These are phyloP conservation scores for Artemisia argyi DNA, from an alignment of 129 eudicot genomes.

Conservation along the genomic window DNA sequence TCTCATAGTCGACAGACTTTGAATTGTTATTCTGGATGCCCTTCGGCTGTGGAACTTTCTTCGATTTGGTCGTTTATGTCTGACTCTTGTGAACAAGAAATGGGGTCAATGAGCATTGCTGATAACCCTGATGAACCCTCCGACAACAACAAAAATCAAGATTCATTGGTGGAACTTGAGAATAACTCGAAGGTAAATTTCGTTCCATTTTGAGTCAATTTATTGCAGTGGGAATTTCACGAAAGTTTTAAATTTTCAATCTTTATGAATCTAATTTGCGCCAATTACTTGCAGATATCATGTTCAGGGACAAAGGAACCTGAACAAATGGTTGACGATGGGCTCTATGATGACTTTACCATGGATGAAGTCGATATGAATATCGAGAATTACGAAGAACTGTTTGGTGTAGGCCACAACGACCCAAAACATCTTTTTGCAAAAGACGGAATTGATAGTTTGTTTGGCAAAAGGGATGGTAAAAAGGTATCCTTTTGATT, in stretches of 20 bases:
- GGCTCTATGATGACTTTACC: slow-evolving; percentile 56
- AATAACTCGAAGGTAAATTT: background rate
- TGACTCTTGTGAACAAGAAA: slow-evolving; percentile 60
- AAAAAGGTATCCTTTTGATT: slow-evolving; percentile 25
- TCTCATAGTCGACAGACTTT: slow-evolving; percentile 69
- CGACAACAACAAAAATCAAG: slow-evolving; percentile 31
- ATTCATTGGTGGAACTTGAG: slow-evolving; percentile 29
- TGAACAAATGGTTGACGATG: slow-evolving; percentile 47
- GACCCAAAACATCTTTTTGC: slow-evolving; percentile 71
- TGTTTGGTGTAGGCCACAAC: slow-evolving; percentile 66
- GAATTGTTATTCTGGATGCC: slow-evolving; percentile 81
- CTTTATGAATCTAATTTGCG: background rate
- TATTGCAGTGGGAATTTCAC: background rate
- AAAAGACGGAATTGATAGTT: slow-evolving; percentile 69
- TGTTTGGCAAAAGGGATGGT: slow-evolving; percentile 51
- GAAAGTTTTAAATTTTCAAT: slow-evolving; percentile 13
- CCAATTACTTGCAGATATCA: slow-evolving; percentile 39
- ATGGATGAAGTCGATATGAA: slow-evolving; percentile 82
- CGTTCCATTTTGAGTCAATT: slow-evolving; percentile 5
- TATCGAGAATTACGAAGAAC: slow-evolving; percentile 79
- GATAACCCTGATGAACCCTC: slow-evolving; percentile 36
- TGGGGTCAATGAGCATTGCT: slow-evolving; percentile 69
- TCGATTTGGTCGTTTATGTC: slow-evolving; percentile 66
- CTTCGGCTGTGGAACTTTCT: slow-evolving; percentile 73
- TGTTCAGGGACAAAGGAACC: slow-evolving; percentile 44